phyloP scores from a whole-genome alignment of 768 basidiomycete species.

The Exidia glandulosa region DNA sequence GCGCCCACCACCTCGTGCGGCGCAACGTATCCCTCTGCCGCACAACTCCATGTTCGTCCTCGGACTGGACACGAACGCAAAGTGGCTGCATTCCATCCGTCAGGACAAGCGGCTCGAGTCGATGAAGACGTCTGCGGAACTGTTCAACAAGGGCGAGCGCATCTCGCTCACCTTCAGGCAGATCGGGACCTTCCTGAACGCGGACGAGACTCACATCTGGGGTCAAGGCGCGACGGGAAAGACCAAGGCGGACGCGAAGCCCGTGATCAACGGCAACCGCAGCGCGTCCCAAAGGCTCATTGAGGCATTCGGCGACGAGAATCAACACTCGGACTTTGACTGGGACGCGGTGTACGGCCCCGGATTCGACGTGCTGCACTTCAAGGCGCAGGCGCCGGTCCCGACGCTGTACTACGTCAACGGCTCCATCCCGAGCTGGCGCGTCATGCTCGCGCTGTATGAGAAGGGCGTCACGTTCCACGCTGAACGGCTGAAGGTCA shows the following conservation, averaged over 20 bases:
- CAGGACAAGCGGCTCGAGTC: conserved; percentile 56
- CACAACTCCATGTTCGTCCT: conserved; percentile 79
- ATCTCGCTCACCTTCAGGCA: conserved; percentile 73
- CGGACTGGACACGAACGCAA: conserved; percentile 59
- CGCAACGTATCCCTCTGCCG: conserved; percentile 61
- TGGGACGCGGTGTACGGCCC: conserved; percentile 56
- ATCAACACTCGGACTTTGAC: conserved; percentile 55
- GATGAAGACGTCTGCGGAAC: conserved; percentile 46
- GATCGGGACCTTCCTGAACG: conserved; percentile 61
- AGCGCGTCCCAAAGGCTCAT: conserved; percentile 39
- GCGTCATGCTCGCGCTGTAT: conserved; percentile 1
- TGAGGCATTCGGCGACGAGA: conserved; percentile 62
- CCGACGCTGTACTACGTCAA: conserved; percentile 2
- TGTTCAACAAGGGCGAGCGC: conserved; percentile 43
- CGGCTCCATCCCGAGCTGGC: conserved; percentile 1
- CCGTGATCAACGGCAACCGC: conserved; percentile 41
- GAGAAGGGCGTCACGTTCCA: not conserved
- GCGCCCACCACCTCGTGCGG: conserved; percentile 2
- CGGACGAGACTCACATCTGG: conserved; percentile 42
- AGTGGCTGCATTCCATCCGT: conserved; percentile 69
- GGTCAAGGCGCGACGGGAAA: conserved; percentile 67
- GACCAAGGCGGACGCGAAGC: conserved; percentile 37
- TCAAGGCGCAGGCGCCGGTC: conserved; percentile 10
- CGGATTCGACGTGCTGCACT: conserved; percentile 63
- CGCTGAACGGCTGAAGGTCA: not conserved